A percentile compares a stretch with the other conserved stretches of the same genome.
Evolutionary conservation across 306 rosid genomes (phyloP).

Genomic region (Neltuma alba): DNA sequence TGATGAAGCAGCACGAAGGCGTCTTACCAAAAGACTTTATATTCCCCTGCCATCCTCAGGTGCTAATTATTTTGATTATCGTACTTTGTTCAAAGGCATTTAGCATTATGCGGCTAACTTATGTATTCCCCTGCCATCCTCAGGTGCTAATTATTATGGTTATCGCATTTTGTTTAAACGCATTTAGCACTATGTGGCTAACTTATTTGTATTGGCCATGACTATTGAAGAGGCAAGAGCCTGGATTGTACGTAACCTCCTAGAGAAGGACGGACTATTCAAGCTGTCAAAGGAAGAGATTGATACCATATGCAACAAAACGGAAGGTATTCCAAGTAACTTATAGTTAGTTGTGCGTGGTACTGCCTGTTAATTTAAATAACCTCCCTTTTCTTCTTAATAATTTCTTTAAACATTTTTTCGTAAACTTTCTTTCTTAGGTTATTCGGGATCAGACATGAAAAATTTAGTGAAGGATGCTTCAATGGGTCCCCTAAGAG

Average conservation of each 20-base stretch:
- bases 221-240: constrained; percentile 81
- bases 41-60: constrained; percentile 94
- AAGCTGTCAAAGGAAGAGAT: constrained; percentile 67
- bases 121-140: too few relatives aligned
- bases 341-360: constrained; percentile 24
- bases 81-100: constrained; percentile 23
- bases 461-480: constrained; percentile 92
- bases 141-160: constrained; percentile 55
- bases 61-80: constrained; percentile 36
- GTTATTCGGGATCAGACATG: constrained; percentile 98
- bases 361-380: constrained; percentile 8
- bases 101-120: constrained; percentile 34
- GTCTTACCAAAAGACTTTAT: constrained; percentile 87
- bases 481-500: constrained; percentile 97
- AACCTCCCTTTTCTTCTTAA: constrained; percentile 5
- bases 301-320: constrained; percentile 63
- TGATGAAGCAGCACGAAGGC: constrained; percentile 97
- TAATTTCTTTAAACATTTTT: constrained; percentile 18
- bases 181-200: constrained; percentile 33
- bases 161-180: constrained; percentile 17
- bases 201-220: constrained; percentile 30
- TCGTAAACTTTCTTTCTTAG: constrained; percentile 42
- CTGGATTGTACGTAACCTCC: constrained; percentile 70
- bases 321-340: constrained; percentile 65
- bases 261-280: constrained; percentile 83